These are phyloP conservation scores for Astrothelium subdiscretum DNA, from an alignment of 495 filamentous ascomycete species.

Conservation along the genomic window DNA sequence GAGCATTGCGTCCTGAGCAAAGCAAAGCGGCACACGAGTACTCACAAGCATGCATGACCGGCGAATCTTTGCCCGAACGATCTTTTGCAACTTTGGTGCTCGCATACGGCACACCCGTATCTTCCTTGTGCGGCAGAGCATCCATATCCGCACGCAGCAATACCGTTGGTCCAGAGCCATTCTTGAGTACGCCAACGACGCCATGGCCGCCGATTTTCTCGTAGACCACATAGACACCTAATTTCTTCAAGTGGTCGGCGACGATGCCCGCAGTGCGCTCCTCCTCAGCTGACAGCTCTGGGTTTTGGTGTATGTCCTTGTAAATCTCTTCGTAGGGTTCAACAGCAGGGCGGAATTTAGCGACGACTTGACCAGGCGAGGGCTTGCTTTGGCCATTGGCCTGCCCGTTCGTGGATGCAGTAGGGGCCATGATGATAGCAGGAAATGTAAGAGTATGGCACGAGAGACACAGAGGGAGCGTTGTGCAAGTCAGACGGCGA, in stretches of 20 bases:
- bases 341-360: neutral
- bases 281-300: conserved; percentile 3
- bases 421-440: too few species aligned
- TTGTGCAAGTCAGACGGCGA: too few species aligned
- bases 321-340: neutral
- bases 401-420: too few species aligned
- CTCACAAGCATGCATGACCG: conserved; percentile 12
- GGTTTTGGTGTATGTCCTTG: conserved; percentile 2
- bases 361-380: neutral
- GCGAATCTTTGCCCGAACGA: neutral
- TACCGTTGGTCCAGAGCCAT: conserved; percentile 5
- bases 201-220: conserved; percentile 7
- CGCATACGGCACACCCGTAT: conserved; percentile 3
- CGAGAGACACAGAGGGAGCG: too few species aligned
- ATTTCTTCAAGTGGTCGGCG: neutral
- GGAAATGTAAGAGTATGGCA: too few species aligned
- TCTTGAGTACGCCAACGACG: conserved; percentile 3
- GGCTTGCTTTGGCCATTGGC: neutral
- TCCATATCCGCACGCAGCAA: conserved; percentile 5
- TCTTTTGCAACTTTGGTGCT: conserved; percentile 3
- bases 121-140: conserved; percentile 3
- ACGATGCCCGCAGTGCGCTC: neutral
- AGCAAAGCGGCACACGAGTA: too few species aligned
- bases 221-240: neutral
- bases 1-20: too few species aligned